Evolutionary conservation across 768 basidiomycete species (phyloP), one percentile per base, ranked within the genome.

Genomic region (Neoboletus brunneissimus): DNA sequence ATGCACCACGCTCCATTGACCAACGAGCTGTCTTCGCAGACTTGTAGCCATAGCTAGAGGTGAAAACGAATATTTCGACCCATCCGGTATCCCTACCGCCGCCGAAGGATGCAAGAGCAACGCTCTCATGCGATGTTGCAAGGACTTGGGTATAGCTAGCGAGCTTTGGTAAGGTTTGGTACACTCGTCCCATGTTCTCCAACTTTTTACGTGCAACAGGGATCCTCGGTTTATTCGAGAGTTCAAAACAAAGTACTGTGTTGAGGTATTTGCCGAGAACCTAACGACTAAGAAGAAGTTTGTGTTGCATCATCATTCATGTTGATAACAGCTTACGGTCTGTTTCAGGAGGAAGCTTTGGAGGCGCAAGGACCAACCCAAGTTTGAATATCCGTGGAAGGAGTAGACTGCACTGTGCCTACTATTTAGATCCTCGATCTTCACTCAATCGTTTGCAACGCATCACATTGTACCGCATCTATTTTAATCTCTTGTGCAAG

Each of bases 1-100:
- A 18, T 42, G 13, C 37, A 23, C 46, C 41, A 23, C 25, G 20
- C 25, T 51, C 15, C 46, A 34, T 45, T 44, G 32, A 27, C 45
- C 51, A 31, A 48, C 18, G 15, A 50, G 3, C 15, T 42, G 2
- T 42, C 23, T 44, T 48, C 13, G 6, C 57, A 96, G 95, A 53
- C 77, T 98, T 18, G 93, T 98, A 3, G 89, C 83, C 10, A 86
- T 98, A 59, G 90, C 96, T 4, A 81, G 95, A 48, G 96, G 96
- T 31, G 96, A 98, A 75, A 94, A 98, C 63, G 93, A 97, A 63
- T 98, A 94, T 73, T 98, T 98, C 64, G 94, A 95, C 65, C 87
- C 90, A 8, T 80, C 82, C 0, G 93, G 94, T 15, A 85, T 98
- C 48, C 84, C 96, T 2, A 98, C 96, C 0, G 96, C 96, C 0